Conservation (phyloP, 495 filamentous ascomycete genomes). For the Mycothermus thermophilus region DNA sequence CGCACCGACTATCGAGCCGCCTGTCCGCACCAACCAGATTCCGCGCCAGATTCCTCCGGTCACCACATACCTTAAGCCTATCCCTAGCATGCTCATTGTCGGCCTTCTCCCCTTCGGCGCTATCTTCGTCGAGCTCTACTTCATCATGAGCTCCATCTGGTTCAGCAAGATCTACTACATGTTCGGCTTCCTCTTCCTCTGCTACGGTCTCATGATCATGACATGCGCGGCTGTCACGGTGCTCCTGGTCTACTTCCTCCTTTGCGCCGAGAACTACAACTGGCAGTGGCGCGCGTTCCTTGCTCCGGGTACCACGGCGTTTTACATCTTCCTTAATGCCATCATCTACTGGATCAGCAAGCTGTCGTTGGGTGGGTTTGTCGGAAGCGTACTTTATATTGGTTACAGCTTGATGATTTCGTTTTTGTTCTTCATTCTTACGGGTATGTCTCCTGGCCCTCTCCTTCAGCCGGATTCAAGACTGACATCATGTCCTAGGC, state of each 20-base stretch:
- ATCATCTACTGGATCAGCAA: constrained; percentile 79
- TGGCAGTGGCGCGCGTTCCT: constrained; percentile 96
- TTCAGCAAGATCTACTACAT: constrained; percentile 98
- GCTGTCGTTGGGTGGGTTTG: constrained; percentile 68
- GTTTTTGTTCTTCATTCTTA: constrained; percentile 84
- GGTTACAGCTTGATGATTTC: constrained; percentile 83
- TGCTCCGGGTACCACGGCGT: constrained; percentile 72
- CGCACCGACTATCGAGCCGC: constrained; percentile 49
- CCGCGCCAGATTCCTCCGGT: constrained; percentile 86
- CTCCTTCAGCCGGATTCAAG: neutral
- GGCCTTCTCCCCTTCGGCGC: constrained; percentile 89
- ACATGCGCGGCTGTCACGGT: constrained; percentile 86
- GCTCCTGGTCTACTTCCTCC: constrained; percentile 83
- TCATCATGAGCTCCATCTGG: constrained; percentile 97
- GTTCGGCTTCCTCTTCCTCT: constrained; percentile 97
- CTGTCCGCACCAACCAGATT: constrained; percentile 93
- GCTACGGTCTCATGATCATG: constrained; percentile 95
- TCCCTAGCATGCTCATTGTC: constrained; percentile 78
- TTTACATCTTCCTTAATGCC: constrained; percentile 80
- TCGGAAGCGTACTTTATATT: constrained; percentile 79
- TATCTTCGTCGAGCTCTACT: constrained; percentile 95
- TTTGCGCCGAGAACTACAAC: constrained; percentile 93
- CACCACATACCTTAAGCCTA: constrained; percentile 62
- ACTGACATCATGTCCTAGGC: constrained; percentile 28
- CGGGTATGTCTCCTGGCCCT: constrained; percentile 46